Base-by-base conservation (phyloP, 306 rosid species). In the Citrullus mucosospermus region DNA sequence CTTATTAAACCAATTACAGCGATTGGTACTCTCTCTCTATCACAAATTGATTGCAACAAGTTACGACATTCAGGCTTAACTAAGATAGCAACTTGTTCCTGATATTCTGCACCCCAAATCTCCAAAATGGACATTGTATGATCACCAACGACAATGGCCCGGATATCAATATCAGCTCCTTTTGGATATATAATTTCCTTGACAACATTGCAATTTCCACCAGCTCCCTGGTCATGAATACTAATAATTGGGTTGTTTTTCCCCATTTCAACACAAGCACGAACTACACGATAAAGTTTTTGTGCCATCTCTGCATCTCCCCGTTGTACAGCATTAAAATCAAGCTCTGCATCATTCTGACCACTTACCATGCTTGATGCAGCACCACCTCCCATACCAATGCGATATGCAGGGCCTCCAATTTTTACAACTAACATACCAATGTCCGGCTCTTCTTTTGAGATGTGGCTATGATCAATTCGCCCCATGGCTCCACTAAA, bases 261-360 rank as follows among this genome's bases (percentile, higher is more conserved):
- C 77, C 92, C 97, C 98, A 93, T 90, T 78, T 93, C 98, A 81
- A 91, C 88, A 78, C 98, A 93, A 36, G 97, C 87, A 82, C 98
- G 98, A 75, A 93, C 98, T 32, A 93, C 91, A 62, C 97, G 96
- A 28, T 93, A 93, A 50, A 93, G 81, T 84, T 93, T 93, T 32
- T 93, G 98, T 50, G 98, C 88, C 98, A 93, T 93, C 87, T 93
- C 98, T 61, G 97, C 98, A 83, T 93, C 98, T 76, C 98, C 98
- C 58, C 97, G 93, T 79, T 93, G 98, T 28, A 93, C 97, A 50
- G 97, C 98, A 83, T 91, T 93, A 80, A 93, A 93, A 88, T 91
- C 98, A 85, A 93, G 96, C 71, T 93, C 97, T 15, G 90, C 96
- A 22, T 89, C 94, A 82, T 93, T 93, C 83, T 93, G 97, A 22